Conservation (phyloP, 2,329 filamentous ascomycete genomes). For the Passalora sequoiae region DNA sequence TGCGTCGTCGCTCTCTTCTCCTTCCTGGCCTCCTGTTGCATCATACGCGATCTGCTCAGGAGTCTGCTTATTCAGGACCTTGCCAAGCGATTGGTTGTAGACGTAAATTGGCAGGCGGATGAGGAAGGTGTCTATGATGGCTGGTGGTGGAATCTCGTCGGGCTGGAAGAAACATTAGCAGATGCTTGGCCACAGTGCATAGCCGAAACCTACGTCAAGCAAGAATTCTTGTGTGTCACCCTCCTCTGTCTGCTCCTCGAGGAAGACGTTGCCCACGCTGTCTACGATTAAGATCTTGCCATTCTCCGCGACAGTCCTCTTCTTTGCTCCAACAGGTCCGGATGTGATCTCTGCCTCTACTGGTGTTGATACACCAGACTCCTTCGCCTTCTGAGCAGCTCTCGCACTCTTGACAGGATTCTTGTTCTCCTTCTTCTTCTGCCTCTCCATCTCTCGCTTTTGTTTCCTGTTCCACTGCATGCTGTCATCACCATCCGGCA, state of each 20-base stretch:
- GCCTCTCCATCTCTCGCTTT: conserved; percentile 82
- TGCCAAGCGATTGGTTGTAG: conserved; percentile 51
- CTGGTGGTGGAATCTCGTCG: conserved; percentile 72
- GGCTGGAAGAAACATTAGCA: conserved; percentile 46
- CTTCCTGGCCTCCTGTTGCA: conserved; percentile 25
- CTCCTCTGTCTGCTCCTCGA: conserved; percentile 88
- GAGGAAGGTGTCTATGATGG: conserved; percentile 75
- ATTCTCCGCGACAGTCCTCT: conserved; percentile 86
- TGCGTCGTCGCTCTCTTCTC: conserved; percentile 36
- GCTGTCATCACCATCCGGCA: conserved; percentile 42
- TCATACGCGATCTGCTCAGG: conserved; percentile 27
- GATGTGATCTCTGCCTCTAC: conserved; percentile 48
- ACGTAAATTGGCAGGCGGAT: conserved; percentile 71
- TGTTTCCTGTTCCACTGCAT: conserved; percentile 71
- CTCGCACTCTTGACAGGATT: conserved; percentile 46
- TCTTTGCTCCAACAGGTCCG: conserved; percentile 70
- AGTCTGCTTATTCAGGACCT: conserved; percentile 38
- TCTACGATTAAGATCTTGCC: conserved; percentile 94
- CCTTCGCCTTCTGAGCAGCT: conserved; percentile 46
- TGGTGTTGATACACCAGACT: conserved; percentile 50
- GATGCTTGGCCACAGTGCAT: background rate
- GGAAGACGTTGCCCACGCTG: conserved; percentile 81
- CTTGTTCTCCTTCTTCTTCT: conserved; percentile 63
- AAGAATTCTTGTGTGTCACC: conserved; percentile 77
- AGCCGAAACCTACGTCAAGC: conserved; percentile 66